phyloP scores from a whole-genome alignment of 2,329 filamentous ascomycete species.

The Diaporthe australafricana region DNA sequence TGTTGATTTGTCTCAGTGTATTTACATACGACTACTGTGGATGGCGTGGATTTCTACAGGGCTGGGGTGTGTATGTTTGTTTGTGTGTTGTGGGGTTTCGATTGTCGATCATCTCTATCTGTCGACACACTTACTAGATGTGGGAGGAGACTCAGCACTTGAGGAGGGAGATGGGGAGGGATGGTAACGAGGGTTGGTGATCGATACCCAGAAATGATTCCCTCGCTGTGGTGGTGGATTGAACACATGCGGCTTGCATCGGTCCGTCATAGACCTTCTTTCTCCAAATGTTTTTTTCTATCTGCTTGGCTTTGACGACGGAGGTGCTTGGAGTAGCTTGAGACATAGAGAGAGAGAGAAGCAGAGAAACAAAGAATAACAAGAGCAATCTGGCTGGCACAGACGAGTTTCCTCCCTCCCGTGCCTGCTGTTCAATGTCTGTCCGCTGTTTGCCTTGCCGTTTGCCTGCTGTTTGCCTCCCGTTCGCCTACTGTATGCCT shows the following conservation, averaged over 20 bases:
- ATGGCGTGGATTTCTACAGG: neutral
- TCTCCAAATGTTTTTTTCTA: slow-evolving; percentile 4
- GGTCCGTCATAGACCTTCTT: slow-evolving; percentile 27
- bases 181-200: slow-evolving; percentile 1
- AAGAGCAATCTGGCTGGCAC: slow-evolving; percentile 23
- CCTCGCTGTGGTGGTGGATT: slow-evolving; percentile 16
- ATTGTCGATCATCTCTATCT: neutral
- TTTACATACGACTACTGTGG: slow-evolving; percentile 9
- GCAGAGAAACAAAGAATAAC: slow-evolving; percentile 6
- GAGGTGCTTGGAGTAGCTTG: neutral
- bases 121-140: neutral
- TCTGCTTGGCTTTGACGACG: neutral
- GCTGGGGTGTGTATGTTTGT: neutral
- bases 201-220: slow-evolving; percentile 23
- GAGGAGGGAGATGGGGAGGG: neutral
- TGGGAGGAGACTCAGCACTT: neutral
- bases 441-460: neutral
- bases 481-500: too few species aligned
- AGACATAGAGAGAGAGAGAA: slow-evolving; percentile 18
- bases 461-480: too few species aligned
- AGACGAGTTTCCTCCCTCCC: neutral
- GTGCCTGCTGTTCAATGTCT: too few species aligned
- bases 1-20: slow-evolving; percentile 8
- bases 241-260: slow-evolving; percentile 19
- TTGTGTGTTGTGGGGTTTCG: too few species aligned